phyloP scores from a whole-genome alignment of 441 rosid species.

The Dalechampia spathulata region DNA sequence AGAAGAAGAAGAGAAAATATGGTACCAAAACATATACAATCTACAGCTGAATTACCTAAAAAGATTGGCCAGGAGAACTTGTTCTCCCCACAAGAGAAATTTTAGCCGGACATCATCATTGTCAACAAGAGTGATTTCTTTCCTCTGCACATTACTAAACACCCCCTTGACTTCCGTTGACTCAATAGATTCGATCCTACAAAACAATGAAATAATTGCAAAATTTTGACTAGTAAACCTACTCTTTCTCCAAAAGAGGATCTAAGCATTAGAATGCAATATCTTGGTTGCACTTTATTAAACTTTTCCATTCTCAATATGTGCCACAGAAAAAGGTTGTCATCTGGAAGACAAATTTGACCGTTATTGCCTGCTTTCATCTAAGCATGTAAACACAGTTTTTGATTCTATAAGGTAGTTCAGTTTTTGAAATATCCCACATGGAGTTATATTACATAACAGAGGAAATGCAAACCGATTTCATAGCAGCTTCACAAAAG shows the following conservation, averaged over 20 bases:
- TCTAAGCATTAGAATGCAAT: neutral
- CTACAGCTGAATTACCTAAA: constrained; percentile 53
- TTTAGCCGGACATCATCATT: constrained; percentile 54
- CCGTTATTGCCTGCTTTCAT: neutral
- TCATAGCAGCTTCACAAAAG: constrained; percentile 6
- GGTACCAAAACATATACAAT: constrained; percentile 3
- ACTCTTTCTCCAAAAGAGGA: neutral
- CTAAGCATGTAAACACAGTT: neutral
- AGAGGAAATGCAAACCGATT: neutral
- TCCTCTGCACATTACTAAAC: constrained; percentile 46
- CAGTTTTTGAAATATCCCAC: neutral
- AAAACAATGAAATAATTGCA: constrained; percentile 6
- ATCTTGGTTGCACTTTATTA: too few species aligned
- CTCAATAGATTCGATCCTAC: constrained; percentile 83
- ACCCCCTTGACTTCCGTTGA: constrained; percentile 57
- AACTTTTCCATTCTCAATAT: too few species aligned
- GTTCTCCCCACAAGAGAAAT: constrained; percentile 92
- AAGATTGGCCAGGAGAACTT: constrained; percentile 66
- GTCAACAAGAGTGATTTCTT: constrained; percentile 67
- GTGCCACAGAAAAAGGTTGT: neutral
- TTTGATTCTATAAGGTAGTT: neutral
- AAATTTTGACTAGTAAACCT: neutral
- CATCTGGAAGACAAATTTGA: neutral
- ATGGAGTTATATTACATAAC: neutral
- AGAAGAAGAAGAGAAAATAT: neutral